phyloP scores from a whole-genome alignment of 169 alveolate genomes.

The Cryptosporidium sp. region DNA sequence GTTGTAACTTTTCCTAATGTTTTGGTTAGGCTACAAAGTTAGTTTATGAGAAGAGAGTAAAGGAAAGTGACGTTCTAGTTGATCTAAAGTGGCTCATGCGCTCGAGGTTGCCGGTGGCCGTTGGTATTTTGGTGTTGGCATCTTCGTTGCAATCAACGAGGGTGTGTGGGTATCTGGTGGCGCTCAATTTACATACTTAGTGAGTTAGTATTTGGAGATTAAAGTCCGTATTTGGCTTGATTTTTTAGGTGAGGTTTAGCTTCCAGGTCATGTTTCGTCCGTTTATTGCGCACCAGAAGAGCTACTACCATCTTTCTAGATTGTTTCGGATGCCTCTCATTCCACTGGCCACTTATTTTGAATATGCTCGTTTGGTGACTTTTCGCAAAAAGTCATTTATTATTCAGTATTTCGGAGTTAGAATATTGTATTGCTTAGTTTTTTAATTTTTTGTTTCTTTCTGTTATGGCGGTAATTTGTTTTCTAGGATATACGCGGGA shows the following conservation, averaged over 20 bases:
- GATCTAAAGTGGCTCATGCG: background rate
- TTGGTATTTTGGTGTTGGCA: background rate
- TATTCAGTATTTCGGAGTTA: too few species aligned
- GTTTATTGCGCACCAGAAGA: background rate
- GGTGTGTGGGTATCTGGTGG: background rate
- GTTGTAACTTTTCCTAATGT: background rate
- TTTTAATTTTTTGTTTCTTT: background rate
- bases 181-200: background rate
- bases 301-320: too few species aligned
- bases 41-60: background rate
- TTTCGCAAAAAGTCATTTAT: too few species aligned
- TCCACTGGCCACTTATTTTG: too few species aligned
- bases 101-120: background rate
- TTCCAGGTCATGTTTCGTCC: background rate
- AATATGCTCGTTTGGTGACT: too few species aligned
- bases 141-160: too few species aligned
- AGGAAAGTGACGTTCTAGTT: too few species aligned
- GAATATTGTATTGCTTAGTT: too few species aligned
- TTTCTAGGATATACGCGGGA: constrained; percentile 7
- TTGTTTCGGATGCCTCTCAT: too few species aligned
- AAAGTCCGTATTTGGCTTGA: background rate
- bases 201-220: background rate
- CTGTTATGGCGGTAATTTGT: too few species aligned
- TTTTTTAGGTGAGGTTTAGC: background rate
- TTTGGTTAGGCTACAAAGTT: background rate